A percentile compares a stretch with the other conserved stretches of the same genome.
Evolutionary conservation across 2,329 filamentous ascomycete species (phyloP).

Genomic region (Cladosporium sp.): DNA sequence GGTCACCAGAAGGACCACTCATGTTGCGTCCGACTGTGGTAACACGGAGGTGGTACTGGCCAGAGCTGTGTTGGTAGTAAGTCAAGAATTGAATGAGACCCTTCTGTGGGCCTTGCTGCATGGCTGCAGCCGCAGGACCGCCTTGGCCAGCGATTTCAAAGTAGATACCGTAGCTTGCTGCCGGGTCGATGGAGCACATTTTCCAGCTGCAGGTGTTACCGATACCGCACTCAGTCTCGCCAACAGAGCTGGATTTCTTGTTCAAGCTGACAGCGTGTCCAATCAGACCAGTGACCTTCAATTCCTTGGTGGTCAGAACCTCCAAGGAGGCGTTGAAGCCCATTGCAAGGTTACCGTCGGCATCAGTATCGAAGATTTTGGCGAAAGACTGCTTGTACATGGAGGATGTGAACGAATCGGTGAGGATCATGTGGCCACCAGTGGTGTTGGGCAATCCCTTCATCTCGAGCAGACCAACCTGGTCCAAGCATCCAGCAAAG

Average conservation of each 20-base stretch:
- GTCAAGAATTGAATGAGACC: constrained; percentile 98
- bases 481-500: constrained; percentile 94
- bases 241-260: constrained; percentile 95
- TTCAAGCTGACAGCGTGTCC: constrained; percentile 95
- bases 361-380: constrained; percentile 94
- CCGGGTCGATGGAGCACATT: constrained; percentile 97
- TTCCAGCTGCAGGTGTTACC: constrained; percentile 99
- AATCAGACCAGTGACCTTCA: constrained; percentile 96
- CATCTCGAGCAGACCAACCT: constrained; percentile 97
- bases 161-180: constrained; percentile 90
- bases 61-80: constrained; percentile 96
- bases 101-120: constrained; percentile 83
- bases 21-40: constrained; percentile 89
- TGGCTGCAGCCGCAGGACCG: constrained; percentile 63
- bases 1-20: constrained; percentile 89
- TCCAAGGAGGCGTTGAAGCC: constrained; percentile 96
- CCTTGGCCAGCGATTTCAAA: constrained; percentile 97
- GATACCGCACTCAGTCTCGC: constrained; percentile 96
- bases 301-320: constrained; percentile 92
- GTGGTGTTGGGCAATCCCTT: constrained; percentile 94
- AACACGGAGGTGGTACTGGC: constrained; percentile 91
- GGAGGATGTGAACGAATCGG: constrained; percentile 96
- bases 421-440: constrained; percentile 95
- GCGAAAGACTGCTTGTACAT: constrained; percentile 99
- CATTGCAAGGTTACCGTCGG: constrained; percentile 91